Conservation (phyloP, 805 yeast species). For the Candida berthetii region DNA sequence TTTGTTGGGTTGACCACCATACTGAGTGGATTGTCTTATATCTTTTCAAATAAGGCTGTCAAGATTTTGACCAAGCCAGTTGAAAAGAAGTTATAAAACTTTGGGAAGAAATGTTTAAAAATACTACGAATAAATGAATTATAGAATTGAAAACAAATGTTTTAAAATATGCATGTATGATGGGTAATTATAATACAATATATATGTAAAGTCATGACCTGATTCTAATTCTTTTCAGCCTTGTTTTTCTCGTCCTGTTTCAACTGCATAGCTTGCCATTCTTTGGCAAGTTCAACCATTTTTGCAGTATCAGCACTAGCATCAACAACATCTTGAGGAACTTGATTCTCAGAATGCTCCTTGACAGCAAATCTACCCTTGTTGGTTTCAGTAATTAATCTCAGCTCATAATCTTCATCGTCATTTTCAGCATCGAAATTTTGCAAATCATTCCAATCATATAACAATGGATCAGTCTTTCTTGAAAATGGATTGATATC, state of each 20-base stretch:
- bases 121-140: too few species aligned
- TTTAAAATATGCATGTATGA: too few species aligned
- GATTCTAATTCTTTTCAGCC: not conserved
- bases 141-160: too few species aligned
- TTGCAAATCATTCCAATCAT: conserved; percentile 77
- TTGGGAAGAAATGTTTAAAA: too few species aligned
- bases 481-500: conserved; percentile 86
- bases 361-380: conserved; percentile 71
- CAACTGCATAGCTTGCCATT: conserved; percentile 44
- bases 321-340: conserved; percentile 86
- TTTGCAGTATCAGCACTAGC: conserved; percentile 66
- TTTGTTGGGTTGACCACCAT: conserved; percentile 67
- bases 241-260: conserved; percentile 4
- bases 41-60: conserved; percentile 65
- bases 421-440: conserved; percentile 22
- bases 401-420: conserved; percentile 39
- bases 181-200: too few species aligned
- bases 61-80: conserved; percentile 34
- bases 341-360: conserved; percentile 86
- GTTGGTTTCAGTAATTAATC: conserved; percentile 66
- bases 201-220: too few species aligned
- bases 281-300: conserved; percentile 60
- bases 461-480: conserved; percentile 72
- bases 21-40: conserved; percentile 72
- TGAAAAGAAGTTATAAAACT: not conserved